Conservation (phyloP, 140 eudicot species). For the Ambrosia hybrid region DNA sequence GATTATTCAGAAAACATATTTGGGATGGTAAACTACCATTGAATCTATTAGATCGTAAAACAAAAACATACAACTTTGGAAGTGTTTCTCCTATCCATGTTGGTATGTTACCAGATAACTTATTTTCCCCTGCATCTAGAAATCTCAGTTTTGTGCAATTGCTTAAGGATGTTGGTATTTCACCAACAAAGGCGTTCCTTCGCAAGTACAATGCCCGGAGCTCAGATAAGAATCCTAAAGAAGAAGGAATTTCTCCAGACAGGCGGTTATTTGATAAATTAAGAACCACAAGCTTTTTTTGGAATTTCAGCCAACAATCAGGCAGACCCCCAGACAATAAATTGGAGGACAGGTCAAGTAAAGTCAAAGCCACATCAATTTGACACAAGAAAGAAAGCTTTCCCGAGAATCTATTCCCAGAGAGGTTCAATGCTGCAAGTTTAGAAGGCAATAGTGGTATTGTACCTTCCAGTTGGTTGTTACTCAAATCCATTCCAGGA, state of each 20-base stretch:
- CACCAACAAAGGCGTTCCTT: slow-evolving; percentile 29
- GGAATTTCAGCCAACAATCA: slow-evolving; percentile 17
- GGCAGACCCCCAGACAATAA: slow-evolving; percentile 24
- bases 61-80: slow-evolving; percentile 2
- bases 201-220: slow-evolving; percentile 27
- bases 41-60: slow-evolving; percentile 36
- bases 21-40: slow-evolving; percentile 34
- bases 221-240: slow-evolving; percentile 6
- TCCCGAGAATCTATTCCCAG: slow-evolving; percentile 30
- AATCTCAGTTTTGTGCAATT: slow-evolving; percentile 20
- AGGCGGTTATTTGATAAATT: slow-evolving; percentile 11
- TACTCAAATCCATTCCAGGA: slow-evolving; percentile 32
- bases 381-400: slow-evolving; percentile 22
- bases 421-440: slow-evolving; percentile 15
- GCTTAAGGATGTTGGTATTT: slow-evolving; percentile 24
- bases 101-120: slow-evolving; percentile 27
- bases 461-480: slow-evolving; percentile 25
- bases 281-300: background rate
- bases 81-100: slow-evolving; percentile 39
- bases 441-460: slow-evolving; percentile 21
- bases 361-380: background rate
- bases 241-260: background rate
- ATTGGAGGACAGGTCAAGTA: slow-evolving; percentile 33
- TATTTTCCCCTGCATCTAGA: slow-evolving; percentile 28
- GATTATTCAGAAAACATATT: slow-evolving; percentile 21